phyloP scores from a whole-genome alignment of 2,329 filamentous ascomycete genomes.

The Volutella citrinella region DNA sequence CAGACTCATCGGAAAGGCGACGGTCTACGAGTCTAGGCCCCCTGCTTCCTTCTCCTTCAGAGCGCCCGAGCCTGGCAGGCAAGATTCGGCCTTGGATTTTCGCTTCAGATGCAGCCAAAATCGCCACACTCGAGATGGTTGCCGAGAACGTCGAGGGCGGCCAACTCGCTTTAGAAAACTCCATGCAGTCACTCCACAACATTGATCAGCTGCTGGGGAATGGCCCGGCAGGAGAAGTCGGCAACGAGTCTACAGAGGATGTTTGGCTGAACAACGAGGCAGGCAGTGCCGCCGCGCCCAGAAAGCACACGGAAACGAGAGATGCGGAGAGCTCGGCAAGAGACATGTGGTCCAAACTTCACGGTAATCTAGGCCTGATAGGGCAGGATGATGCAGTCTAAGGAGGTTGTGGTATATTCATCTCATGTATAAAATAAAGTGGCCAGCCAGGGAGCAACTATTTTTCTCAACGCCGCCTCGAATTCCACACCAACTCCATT shows the following conservation, averaged over 20 bases:
- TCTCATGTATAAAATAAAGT: conserved; percentile 12
- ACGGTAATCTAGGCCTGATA: conserved; percentile 54
- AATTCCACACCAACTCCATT: conserved; percentile 23
- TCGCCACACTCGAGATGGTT: conserved; percentile 55
- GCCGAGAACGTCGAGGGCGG: conserved; percentile 59
- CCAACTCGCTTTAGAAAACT: conserved; percentile 52
- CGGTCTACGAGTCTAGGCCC: conserved; percentile 44
- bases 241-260: conserved; percentile 24
- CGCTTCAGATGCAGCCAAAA: conserved; percentile 59
- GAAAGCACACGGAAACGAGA: conserved; percentile 25
- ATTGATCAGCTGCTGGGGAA: conserved; percentile 47
- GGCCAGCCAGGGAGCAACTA: conserved; percentile 14
- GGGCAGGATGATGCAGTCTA: conserved; percentile 31
- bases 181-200: conserved; percentile 47
- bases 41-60: conserved; percentile 35
- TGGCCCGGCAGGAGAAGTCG: conserved; percentile 17
- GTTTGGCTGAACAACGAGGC: conserved; percentile 35
- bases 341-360: conserved; percentile 50
- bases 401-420: conserved; percentile 10
- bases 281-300: conserved; percentile 17
- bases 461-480: conserved; percentile 22
- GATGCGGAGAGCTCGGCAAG: conserved; percentile 20
- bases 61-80: conserved; percentile 37
- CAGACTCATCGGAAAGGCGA: conserved; percentile 27
- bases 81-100: conserved; percentile 57